phyloP scores from a whole-genome alignment of 257 asterid species.

The Solanum okadae region DNA sequence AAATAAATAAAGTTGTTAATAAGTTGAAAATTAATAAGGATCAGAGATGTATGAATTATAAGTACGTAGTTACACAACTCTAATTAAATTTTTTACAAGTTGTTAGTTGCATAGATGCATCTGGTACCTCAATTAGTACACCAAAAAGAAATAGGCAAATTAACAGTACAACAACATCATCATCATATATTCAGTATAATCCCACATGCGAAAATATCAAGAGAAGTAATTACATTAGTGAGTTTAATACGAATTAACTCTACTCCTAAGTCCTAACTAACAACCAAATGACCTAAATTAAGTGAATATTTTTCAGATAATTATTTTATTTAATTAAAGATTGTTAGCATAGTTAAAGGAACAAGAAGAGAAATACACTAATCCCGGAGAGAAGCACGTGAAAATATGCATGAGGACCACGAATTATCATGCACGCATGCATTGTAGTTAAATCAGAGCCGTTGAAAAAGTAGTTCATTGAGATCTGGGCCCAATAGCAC shows the following conservation, averaged over 20 bases:
- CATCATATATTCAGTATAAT: too few species aligned
- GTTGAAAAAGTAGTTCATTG: neutral
- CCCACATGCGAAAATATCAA: too few species aligned
- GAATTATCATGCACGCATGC: constrained; percentile 1
- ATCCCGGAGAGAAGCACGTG: neutral
- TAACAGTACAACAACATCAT: too few species aligned
- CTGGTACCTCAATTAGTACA: too few species aligned
- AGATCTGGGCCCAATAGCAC: neutral
- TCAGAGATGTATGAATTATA: neutral
- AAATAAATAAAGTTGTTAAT: too few species aligned
- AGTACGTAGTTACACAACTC: neutral
- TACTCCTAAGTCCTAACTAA: neutral
- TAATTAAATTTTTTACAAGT: too few species aligned
- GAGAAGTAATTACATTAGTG: too few species aligned
- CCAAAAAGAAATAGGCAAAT: too few species aligned
- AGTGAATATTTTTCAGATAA: neutral
- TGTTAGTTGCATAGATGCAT: too few species aligned
- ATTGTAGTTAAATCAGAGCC: neutral
- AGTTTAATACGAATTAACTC: neutral
- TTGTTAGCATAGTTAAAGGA: neutral
- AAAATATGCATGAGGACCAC: constrained; percentile 1
- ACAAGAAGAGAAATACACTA: neutral
- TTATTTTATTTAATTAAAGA: neutral
- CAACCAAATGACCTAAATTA: neutral
- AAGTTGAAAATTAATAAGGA: neutral